Evolutionary conservation across 805 yeast genomes (phyloP), one percentile per base, ranked within the genome.

Genomic region (Candida schatavii): DNA sequence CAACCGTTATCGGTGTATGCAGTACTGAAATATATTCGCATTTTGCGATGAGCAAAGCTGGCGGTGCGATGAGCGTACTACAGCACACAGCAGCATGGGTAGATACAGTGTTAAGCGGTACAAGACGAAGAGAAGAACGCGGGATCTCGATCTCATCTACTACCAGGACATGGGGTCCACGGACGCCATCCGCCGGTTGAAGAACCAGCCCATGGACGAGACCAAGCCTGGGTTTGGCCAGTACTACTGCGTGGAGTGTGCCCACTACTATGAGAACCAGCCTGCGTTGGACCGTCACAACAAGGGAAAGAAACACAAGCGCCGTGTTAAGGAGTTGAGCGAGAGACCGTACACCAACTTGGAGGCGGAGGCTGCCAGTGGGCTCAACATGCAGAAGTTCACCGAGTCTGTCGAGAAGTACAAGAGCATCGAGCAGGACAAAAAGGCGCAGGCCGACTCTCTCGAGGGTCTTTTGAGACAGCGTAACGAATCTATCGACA

Each of bases 141-240:
- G 83, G 60, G 97, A 89, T 55, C 68, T 87, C 45, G 99, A 93
- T 58, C 78, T 83, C 55, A 84, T 93, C 45, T 79, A 84, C 56
- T 38, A 38, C 28, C 72, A 78, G 29, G 99, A 93, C 56, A 63
- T 93, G 40, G 68, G 83, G 2, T 64, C 80, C 3, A 72, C 76
- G 30, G 85, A 81, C 29, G 67, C 83, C n/a, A 83, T 88, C 42
- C 62, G 74, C 42, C 68, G 73, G 32, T 71, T 89, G 43, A 77
- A 86, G 58, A 82, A 85, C 59, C 98, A 91, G 64, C 85, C 88
- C 4, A 62, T 86, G 43, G 97, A 91, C 62, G 98, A 91, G 66
- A 79, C 81, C 34, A 83, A 84, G 57, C 90, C 97, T 1, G 99
- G 99, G 1, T 68, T 93, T 50, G 99, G 97, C 13, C 98, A 93